Percentiles rank a stretch among this genome's conserved stretches.
Evolutionary conservation across 2,329 filamentous ascomycete species (phyloP).

Genomic region (Epichloe uncinata): DNA sequence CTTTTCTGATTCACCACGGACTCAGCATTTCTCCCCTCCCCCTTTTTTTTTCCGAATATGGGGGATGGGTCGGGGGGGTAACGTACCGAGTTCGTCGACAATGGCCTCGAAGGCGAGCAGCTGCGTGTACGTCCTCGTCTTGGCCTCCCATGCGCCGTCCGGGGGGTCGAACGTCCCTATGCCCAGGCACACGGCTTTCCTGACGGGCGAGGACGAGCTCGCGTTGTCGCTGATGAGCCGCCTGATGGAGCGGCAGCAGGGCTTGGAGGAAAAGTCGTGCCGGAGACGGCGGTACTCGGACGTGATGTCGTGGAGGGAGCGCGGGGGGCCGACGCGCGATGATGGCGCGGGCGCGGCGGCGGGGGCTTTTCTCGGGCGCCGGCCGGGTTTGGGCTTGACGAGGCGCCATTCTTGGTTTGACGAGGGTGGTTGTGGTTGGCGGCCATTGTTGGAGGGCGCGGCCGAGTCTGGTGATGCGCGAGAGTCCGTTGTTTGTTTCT

Average conservation of each 20-base stretch:
- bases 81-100: constrained; percentile 28
- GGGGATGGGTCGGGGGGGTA: background rate
- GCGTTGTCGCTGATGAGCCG: constrained; percentile 18
- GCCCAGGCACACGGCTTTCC: constrained; percentile 39
- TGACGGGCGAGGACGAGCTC: constrained; percentile 13
- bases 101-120: constrained; percentile 38
- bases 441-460: too few relatives aligned
- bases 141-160: constrained; percentile 32
- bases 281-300: constrained; percentile 17
- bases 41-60: background rate
- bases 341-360: background rate
- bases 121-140: constrained; percentile 36
- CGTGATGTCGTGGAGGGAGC: constrained; percentile 15
- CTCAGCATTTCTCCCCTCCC: too few relatives aligned
- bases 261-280: constrained; percentile 15
- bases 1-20: constrained; percentile 9
- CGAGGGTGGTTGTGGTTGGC: background rate
- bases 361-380: constrained; percentile 3
- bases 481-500: too few relatives aligned
- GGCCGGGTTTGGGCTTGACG: constrained; percentile 11
- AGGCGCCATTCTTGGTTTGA: constrained; percentile 13
- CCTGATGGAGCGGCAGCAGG: constrained; percentile 19
- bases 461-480: too few relatives aligned
- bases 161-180: constrained; percentile 39
- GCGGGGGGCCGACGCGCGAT: constrained; percentile 3